phyloP scores from a whole-genome alignment of 331 rosid species.

The Rhamnella rubrinervis region DNA sequence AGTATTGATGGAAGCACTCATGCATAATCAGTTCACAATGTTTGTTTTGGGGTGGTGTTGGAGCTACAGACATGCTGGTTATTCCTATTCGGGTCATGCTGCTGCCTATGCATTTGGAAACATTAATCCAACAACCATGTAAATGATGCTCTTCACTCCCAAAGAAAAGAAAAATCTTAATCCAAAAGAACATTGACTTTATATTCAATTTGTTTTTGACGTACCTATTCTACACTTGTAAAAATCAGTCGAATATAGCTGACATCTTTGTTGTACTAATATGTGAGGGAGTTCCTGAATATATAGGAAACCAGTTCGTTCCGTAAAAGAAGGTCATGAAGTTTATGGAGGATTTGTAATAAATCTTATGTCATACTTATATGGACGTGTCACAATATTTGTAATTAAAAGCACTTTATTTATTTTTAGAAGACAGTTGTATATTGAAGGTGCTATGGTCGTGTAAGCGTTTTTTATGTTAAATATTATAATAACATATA shows the following conservation, averaged over 20 bases:
- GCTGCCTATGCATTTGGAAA: conserved; percentile 97
- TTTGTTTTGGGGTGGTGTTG: conserved; percentile 4
- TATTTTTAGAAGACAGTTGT: too few species aligned
- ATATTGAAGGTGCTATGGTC: too few species aligned
- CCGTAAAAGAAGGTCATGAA: not conserved
- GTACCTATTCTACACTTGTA: not conserved
- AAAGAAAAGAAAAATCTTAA: too few species aligned
- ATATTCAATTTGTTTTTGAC: not conserved
- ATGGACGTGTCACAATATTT: too few species aligned
- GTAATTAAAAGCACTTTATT: too few species aligned
- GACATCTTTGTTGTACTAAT: conserved; percentile 21
- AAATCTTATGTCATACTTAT: too few species aligned
- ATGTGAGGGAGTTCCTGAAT: not conserved
- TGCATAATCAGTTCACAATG: not conserved
- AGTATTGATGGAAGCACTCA: not conserved
- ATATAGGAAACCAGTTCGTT: conserved; percentile 8
- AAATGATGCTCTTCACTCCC: conserved; percentile 18
- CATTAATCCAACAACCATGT: conserved; percentile 90
- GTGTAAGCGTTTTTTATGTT: too few species aligned
- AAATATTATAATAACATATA: too few species aligned
- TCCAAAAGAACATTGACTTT: not conserved
- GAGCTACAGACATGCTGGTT: conserved; percentile 84
- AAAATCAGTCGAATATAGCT: not conserved
- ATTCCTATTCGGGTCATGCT: conserved; percentile 92
- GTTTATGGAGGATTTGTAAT: too few species aligned